Percentiles rank a stretch among this genome's conserved stretches.
These are phyloP conservation scores for Aspergillus aculeatus DNA, from an alignment of 2,329 filamentous ascomycete species.

Conservation along the genomic window DNA sequence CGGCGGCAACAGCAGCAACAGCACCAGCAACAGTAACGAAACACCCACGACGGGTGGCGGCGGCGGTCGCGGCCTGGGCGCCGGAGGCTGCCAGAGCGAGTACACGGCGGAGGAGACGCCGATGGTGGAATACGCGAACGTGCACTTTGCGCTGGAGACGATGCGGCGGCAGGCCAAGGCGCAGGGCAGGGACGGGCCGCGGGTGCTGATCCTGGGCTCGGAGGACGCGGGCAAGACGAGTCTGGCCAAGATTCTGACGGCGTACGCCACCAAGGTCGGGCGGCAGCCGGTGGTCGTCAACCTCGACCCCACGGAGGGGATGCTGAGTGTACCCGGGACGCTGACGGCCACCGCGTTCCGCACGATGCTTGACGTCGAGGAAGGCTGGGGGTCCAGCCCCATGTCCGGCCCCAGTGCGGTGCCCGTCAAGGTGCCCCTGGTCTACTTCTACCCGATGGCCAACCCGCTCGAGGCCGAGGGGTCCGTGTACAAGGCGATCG, in stretches of 20 bases:
- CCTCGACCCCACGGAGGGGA: constrained; percentile 75
- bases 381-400: constrained; percentile 85
- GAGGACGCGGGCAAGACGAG: constrained; percentile 81
- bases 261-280: constrained; percentile 73
- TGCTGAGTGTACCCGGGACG: constrained; percentile 75
- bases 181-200: constrained; percentile 60
- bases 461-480: constrained; percentile 68
- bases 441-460: constrained; percentile 80
- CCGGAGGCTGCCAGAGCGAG: constrained; percentile 66
- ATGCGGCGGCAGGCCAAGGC: constrained; percentile 63
- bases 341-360: constrained; percentile 84
- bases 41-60: constrained; percentile 6
- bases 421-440: constrained; percentile 86
- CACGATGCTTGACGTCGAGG: constrained; percentile 81
- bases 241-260: constrained; percentile 71
- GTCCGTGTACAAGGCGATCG: constrained; percentile 69
- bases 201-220: constrained; percentile 81
- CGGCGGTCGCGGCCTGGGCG: constrained; percentile 31
- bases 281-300: constrained; percentile 80
- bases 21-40: constrained; percentile 23
- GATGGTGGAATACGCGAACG: constrained; percentile 75
- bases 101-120: constrained; percentile 77
- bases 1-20: constrained; percentile 16
- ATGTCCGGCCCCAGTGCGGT: constrained; percentile 85
- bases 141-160: constrained; percentile 81